phyloP scores from a whole-genome alignment of 2,329 filamentous ascomycete genomes.

The Verticillium zaregamsianum region DNA sequence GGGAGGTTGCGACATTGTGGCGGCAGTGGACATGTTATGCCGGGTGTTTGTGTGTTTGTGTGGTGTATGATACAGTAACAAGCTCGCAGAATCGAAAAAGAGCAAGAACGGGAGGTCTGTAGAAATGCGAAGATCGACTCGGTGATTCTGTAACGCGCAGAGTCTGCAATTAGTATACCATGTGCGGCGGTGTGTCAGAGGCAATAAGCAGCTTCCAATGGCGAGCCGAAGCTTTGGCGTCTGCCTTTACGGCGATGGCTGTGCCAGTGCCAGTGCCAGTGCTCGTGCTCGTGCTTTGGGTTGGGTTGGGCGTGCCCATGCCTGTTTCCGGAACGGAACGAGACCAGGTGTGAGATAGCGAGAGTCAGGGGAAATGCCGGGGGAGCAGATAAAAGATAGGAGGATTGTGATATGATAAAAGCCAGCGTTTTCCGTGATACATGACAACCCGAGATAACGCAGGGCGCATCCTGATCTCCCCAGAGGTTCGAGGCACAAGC shows the following conservation, averaged over 20 bases:
- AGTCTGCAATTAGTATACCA: neutral
- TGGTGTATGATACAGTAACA: neutral
- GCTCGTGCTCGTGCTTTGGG: neutral
- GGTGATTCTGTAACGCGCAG: neutral
- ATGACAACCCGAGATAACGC: neutral
- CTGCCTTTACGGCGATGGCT: neutral
- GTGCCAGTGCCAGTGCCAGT: neutral
- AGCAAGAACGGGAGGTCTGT: constrained; percentile 12
- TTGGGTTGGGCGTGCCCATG: neutral
- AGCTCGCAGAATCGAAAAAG: neutral
- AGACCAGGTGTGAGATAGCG: neutral
- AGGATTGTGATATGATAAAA: neutral
- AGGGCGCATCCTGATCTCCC: neutral
- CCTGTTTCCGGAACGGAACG: neutral
- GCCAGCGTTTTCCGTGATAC: neutral
- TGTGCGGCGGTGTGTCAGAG: neutral
- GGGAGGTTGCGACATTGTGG: constrained; percentile 42
- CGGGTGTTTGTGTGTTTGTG: constrained; percentile 10
- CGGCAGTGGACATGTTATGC: constrained; percentile 43
- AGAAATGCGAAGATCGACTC: constrained; percentile 1
- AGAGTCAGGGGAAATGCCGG: neutral
- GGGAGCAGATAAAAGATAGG: neutral
- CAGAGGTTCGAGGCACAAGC: neutral
- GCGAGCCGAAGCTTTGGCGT: neutral
- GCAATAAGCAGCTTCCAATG: neutral